A percentile compares a stretch with the other conserved stretches of the same genome.
Evolutionary conservation across 306 rosid species (phyloP).

Genomic region (Heteromeles arbutifolia): DNA sequence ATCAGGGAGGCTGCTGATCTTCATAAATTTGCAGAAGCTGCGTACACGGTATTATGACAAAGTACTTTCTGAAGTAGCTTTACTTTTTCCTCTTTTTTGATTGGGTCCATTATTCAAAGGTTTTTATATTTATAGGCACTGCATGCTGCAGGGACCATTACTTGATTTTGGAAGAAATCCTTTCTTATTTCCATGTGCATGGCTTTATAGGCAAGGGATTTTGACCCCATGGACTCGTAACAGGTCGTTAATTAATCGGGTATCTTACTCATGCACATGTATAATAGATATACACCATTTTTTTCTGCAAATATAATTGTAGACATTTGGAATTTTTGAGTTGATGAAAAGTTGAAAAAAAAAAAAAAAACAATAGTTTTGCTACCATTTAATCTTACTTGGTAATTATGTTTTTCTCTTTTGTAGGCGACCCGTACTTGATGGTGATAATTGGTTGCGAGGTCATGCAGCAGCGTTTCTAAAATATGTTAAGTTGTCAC

Average conservation of each 20-base stretch:
- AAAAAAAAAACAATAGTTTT: too few relatives aligned
- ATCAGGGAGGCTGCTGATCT: slow-evolving; percentile 75
- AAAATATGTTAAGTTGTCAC: slow-evolving; percentile 58
- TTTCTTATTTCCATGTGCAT: slow-evolving; percentile 64
- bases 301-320: slow-evolving; percentile 1
- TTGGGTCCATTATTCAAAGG: neutral
- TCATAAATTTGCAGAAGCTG: slow-evolving; percentile 94
- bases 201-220: slow-evolving; percentile 89
- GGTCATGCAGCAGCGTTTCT: slow-evolving; percentile 95
- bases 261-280: slow-evolving; percentile 29
- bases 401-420: slow-evolving; percentile 12
- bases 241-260: slow-evolving; percentile 48
- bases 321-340: neutral
- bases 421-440: slow-evolving; percentile 63
- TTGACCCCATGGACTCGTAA: slow-evolving; percentile 78
- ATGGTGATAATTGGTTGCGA: slow-evolving; percentile 96
- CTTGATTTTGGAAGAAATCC: slow-evolving; percentile 93
- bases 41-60: slow-evolving; percentile 62
- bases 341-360: too few relatives aligned
- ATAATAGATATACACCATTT: neutral
- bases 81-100: slow-evolving; percentile 1
- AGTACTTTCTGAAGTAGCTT: neutral
- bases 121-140: slow-evolving; percentile 8
- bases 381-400: neutral
- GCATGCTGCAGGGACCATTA: slow-evolving; percentile 74